Conservation (phyloP, 805 yeast species). For the Lachancea sp. region DNA sequence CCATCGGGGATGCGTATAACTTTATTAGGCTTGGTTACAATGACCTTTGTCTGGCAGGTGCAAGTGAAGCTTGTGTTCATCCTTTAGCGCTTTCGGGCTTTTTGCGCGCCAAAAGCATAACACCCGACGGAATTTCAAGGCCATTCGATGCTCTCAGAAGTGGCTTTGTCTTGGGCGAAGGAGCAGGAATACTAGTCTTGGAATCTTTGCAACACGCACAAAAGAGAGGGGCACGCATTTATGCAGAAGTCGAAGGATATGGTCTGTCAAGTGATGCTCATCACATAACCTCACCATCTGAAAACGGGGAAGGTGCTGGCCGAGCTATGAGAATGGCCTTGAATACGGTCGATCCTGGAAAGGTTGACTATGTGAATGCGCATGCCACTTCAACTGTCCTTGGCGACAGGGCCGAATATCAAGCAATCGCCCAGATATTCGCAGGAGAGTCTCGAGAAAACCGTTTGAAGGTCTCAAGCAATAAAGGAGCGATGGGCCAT, state of each 20-base stretch:
- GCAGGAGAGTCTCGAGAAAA: neutral
- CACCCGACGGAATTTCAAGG: slow-evolving; percentile 61
- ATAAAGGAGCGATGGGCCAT: slow-evolving; percentile 92
- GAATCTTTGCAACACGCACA: slow-evolving; percentile 76
- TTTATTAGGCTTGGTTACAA: slow-evolving; percentile 76
- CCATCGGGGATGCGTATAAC: slow-evolving; percentile 88
- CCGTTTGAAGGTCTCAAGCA: slow-evolving; percentile 57
- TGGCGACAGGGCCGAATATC: slow-evolving; percentile 85
- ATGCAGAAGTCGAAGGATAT: slow-evolving; percentile 80
- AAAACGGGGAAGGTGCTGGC: slow-evolving; percentile 76
- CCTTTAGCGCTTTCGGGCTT: slow-evolving; percentile 88
- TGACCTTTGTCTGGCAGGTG: slow-evolving; percentile 89
- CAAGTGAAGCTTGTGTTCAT: slow-evolving; percentile 79
- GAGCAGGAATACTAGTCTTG: slow-evolving; percentile 73
- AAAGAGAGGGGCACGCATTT: slow-evolving; percentile 55
- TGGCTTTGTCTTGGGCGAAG: slow-evolving; percentile 94
- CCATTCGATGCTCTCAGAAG: slow-evolving; percentile 77
- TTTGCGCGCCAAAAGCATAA: slow-evolving; percentile 79
- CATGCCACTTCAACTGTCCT: slow-evolving; percentile 91
- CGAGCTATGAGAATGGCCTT: slow-evolving; percentile 76
- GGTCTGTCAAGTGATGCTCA: slow-evolving; percentile 89
- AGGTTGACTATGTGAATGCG: slow-evolving; percentile 80
- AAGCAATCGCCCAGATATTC: slow-evolving; percentile 59
- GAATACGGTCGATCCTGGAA: slow-evolving; percentile 41
- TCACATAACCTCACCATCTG: slow-evolving; percentile 88